Evolutionary conservation across 1,284 basidiomycete genomes (phyloP).

Genomic region (Ceratobasidium sp.): DNA sequence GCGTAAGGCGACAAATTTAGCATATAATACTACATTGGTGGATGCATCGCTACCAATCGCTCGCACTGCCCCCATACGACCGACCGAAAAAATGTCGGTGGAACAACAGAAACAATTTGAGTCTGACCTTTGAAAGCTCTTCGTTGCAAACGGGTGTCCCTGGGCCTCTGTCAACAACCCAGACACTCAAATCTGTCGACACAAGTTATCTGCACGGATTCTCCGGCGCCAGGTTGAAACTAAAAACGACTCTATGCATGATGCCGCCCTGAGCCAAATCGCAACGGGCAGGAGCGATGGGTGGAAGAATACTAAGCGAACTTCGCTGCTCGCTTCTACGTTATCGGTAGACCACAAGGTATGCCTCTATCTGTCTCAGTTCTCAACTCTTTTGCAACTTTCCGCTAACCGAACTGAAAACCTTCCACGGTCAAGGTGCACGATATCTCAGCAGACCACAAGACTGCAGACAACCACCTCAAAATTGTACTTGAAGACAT

Average conservation of each 20-base stretch:
- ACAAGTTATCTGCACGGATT: constrained; percentile 8
- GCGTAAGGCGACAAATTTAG: too few relatives aligned
- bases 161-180: constrained; percentile 20
- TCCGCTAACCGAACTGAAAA: neutral
- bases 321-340: constrained; percentile 27
- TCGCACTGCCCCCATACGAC: too few relatives aligned
- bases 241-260: neutral
- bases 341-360: constrained; percentile 29
- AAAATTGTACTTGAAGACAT: neutral
- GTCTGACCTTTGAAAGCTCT: constrained; percentile 2
- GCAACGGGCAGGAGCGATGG: constrained; percentile 38
- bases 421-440: constrained; percentile 8
- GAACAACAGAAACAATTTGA: neutral
- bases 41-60: too few relatives aligned
- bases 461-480: constrained; percentile 7
- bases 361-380: neutral
- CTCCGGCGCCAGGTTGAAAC: neutral
- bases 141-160: constrained; percentile 2
- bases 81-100: too few relatives aligned
- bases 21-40: too few relatives aligned
- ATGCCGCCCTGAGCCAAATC: neutral
- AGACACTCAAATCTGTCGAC: neutral
- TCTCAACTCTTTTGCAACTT: neutral
- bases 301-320: constrained; percentile 35
- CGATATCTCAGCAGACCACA: constrained; percentile 1